These are phyloP conservation scores for Theileria parva DNA, from an alignment of 169 alveolate genomes.

Conservation along the genomic window DNA sequence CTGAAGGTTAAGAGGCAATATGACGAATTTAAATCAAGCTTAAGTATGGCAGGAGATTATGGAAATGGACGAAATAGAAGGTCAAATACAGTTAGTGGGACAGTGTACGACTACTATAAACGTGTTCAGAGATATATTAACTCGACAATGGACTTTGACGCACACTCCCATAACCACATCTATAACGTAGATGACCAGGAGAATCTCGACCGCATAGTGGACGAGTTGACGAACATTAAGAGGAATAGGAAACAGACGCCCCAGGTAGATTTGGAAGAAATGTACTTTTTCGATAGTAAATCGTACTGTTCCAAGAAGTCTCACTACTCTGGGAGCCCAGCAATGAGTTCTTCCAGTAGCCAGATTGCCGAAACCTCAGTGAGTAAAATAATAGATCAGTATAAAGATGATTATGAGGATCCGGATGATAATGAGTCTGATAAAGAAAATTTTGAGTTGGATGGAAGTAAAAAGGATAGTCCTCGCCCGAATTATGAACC, in stretches of 20 bases:
- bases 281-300: not conserved
- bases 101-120: constrained; percentile 12
- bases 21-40: constrained; percentile 1
- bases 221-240: not conserved
- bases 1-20: constrained; percentile 54
- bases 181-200: constrained; percentile 22
- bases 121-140: constrained; percentile 20
- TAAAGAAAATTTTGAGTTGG: not conserved
- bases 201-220: constrained; percentile 8
- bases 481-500: not conserved
- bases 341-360: not conserved
- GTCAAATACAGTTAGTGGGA: not conserved
- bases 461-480: not conserved
- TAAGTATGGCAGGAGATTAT: not conserved
- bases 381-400: constrained; percentile 3
- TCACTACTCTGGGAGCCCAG: not conserved
- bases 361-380: not conserved
- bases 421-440: not conserved
- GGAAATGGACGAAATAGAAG: not conserved
- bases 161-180: constrained; percentile 21
- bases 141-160: constrained; percentile 27
- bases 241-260: not conserved
- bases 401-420: constrained; percentile 3
- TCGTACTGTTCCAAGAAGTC: not conserved
- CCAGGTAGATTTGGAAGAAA: constrained; percentile 1